These are phyloP conservation scores for Yarrowia sp. DNA, from an alignment of 805 yeast species.

Conservation along the genomic window DNA sequence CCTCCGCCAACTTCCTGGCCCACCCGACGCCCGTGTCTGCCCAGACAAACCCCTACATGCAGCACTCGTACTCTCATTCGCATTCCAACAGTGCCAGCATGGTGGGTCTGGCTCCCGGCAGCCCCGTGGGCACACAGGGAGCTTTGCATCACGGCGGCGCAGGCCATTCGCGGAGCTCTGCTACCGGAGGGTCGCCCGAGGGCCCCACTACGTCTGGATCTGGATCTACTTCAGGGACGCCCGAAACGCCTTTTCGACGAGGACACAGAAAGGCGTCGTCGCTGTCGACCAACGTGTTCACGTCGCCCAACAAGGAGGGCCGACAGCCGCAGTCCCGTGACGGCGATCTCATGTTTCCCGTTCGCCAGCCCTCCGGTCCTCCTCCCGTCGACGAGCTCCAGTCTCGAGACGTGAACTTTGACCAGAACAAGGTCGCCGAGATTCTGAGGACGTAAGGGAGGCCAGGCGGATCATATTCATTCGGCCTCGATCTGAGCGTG, in stretches of 20 bases:
- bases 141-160: neutral
- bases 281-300: slow-evolving; percentile 42
- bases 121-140: slow-evolving; percentile 1
- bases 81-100: slow-evolving; percentile 37
- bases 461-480: too few relatives aligned
- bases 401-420: slow-evolving; percentile 44
- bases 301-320: slow-evolving; percentile 26
- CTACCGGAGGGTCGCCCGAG: slow-evolving; percentile 5
- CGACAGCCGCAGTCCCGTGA: slow-evolving; percentile 34
- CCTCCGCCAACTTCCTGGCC: slow-evolving; percentile 31
- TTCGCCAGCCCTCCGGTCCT: slow-evolving; percentile 50
- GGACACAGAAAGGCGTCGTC: slow-evolving; percentile 47
- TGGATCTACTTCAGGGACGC: neutral
- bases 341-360: slow-evolving; percentile 45
- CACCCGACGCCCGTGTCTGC: slow-evolving; percentile 43
- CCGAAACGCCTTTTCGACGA: slow-evolving; percentile 42
- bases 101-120: slow-evolving; percentile 10
- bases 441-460: slow-evolving; percentile 17
- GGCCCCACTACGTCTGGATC: neutral
- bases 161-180: neutral
- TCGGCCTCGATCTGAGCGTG: too few relatives aligned
- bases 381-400: slow-evolving; percentile 49
- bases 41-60: slow-evolving; percentile 41
- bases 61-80: slow-evolving; percentile 37
- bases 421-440: slow-evolving; percentile 27